phyloP scores from a whole-genome alignment of 306 rosid genomes.

The Castanea sativa region DNA sequence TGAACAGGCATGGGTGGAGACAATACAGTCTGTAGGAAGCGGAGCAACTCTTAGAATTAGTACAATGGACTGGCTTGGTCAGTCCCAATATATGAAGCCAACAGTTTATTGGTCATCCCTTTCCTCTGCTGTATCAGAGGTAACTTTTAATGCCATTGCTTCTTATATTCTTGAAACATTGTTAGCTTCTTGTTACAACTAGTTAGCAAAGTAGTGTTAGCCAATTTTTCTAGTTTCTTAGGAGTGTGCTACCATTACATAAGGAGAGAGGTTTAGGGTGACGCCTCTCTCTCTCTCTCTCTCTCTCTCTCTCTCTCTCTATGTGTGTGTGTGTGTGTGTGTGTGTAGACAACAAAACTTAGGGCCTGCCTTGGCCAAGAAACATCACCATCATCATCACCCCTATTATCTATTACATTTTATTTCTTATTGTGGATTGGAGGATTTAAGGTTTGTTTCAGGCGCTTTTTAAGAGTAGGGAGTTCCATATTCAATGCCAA shows the following conservation, averaged over 20 bases:
- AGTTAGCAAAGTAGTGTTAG: not conserved
- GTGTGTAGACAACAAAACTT: not conserved
- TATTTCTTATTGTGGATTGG: not conserved
- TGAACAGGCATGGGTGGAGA: constrained; percentile 89
- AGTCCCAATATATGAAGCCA: constrained; percentile 58
- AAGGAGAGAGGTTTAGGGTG: not conserved
- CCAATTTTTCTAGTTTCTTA: not conserved
- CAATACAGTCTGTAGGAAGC: constrained; percentile 67
- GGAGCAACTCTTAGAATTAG: constrained; percentile 61
- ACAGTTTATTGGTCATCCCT: constrained; percentile 83
- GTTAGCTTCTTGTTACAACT: not conserved
- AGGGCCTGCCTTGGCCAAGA: not conserved
- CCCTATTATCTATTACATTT: not conserved
- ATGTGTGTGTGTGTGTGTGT: not conserved
- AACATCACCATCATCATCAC: not conserved
- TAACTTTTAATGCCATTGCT: constrained; percentile 23
- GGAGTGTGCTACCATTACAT: not conserved
- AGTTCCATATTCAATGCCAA: too few relatives aligned
- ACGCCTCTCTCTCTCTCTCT: too few relatives aligned
- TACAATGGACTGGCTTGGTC: constrained; percentile 99
- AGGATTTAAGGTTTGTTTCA: not conserved
- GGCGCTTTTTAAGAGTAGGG: not conserved
- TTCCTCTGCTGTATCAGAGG: constrained; percentile 92
- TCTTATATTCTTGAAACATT: not conserved
- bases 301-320: too few relatives aligned